Base-by-base conservation (phyloP, 1,284 basidiomycete species). In the Cronartium ribicola region DNA sequence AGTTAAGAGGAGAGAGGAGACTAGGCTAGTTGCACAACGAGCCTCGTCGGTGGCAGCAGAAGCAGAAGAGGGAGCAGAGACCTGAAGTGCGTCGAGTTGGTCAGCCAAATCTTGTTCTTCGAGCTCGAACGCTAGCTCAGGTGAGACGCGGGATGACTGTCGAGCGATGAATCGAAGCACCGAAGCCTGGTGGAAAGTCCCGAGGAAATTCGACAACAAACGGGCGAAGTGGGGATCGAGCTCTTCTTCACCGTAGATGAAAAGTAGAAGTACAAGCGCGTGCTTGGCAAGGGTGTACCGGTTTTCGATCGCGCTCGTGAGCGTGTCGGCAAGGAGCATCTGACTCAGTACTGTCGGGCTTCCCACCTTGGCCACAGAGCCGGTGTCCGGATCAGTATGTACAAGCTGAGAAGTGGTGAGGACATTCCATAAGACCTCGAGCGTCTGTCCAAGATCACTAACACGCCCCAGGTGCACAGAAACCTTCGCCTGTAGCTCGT, bases 221-320 rank as follows among this genome's bases (percentile, higher is more conserved):
- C 36, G n/a, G n/a, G 36, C 36, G 39, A 74, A 67, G n/a, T 61
- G 59, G 43, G 61, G 13, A 17, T 44, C 51, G 5, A 51, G 11
- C 20, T 29, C 37, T 36, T 60, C 55, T 39, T 78, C 68, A 41
- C 76, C 76, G 61, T 80, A 78, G 37, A 81, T 73, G 75, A 81
- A 82, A 13, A 84, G 75, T 4, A 80, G 75, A 8, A 82, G 77
- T 0, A 83, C 76, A 3, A 83, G 77, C 22, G 82, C 66, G 14
- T 80, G 78, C n/a, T 80, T 76, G 4, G 81, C 78, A 22, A 83
- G 76, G 6, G 75, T 71, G 68, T 81, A 82, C 5, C 83, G 79
- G 6, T 78, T 77, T 5, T 77, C 75, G 46, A 83, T 76, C 37
- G 76, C 75, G 3, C 77, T 67, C 0, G 79, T 64, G 40, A 82